Evolutionary conservation across 2,329 filamentous ascomycete genomes (phyloP), one percentile per base, ranked within the genome.

Genomic region (Fonsecaea nubica): DNA sequence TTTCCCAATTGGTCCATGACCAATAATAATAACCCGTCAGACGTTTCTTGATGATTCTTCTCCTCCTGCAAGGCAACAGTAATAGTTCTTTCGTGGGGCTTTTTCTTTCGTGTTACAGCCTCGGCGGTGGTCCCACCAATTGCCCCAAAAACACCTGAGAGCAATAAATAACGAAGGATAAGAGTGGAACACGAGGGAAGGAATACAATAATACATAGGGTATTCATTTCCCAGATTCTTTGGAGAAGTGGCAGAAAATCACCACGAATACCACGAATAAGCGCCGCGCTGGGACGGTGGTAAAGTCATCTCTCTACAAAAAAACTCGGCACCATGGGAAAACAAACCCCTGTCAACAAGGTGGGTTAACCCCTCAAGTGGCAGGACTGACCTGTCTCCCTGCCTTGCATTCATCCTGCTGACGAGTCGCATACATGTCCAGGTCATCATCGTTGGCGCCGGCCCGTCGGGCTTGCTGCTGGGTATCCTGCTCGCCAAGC

Each of bases 391-490:
- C 25, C 25, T 25, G 25, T 25, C 2, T 25, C 25, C 25, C 25
- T 25, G 25, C 25, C 58, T 54, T 54, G 32, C 8, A 1, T 10
- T 15, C 12, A 4, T 38, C 25, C 10, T 32, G n/a, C 58, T 61
- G 32, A 61, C 58, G 15, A n/a, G 30, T 25, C 25, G 25, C 25
- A 25, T 25, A 25, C 45, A 32, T 25, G 9, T 54, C 6, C 25
- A 68, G 66, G 36, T 66, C 48, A 67, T 67, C 62, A 67, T 78
- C n/a, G 76, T 77, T 12, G 75, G 75, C 25, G 76, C 76, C 13
- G 76, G 75, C 7, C 76, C 76, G 0, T 75, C 74, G 3, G 76
- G 76, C 10, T 69, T 77, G 5, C 64, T 76, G 4, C 73, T 78
- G 2, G 67, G 72, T 0, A 71, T 78, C 21, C 68, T 77, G 3